A percentile compares a stretch with the other conserved stretches of the same genome.
Evolutionary conservation across 2,329 filamentous ascomycete genomes (phyloP).

Genomic region (Pseudogymnoascus sp.): DNA sequence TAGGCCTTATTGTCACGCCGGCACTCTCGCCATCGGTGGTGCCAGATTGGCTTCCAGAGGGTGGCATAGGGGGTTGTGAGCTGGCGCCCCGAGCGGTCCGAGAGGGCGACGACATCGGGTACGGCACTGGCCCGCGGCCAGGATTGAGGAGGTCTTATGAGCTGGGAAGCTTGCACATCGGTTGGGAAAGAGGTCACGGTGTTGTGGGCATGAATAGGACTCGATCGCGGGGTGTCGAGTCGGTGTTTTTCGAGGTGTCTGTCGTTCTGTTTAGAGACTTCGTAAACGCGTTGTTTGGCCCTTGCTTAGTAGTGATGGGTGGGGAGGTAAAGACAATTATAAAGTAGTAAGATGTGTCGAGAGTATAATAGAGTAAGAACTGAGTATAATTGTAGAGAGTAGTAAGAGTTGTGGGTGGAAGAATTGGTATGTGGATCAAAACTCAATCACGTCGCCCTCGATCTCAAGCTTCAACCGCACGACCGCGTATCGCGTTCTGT

Average conservation of each 20-base stretch:
- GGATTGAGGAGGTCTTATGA: neutral
- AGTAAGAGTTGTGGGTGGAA: neutral
- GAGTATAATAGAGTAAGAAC: neutral
- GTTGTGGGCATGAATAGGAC: neutral
- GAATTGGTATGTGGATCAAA: slow-evolving; percentile 3
- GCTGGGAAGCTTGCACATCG: slow-evolving; percentile 1
- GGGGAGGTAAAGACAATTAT: neutral
- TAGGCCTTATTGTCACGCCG: slow-evolving; percentile 50
- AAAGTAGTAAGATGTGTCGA: neutral
- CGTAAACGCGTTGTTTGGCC: neutral
- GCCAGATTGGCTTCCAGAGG: neutral
- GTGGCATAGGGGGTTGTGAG: neutral
- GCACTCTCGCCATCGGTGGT: slow-evolving; percentile 29
- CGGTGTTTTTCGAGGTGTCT: neutral
- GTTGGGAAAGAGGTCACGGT: neutral
- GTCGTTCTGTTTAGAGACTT: neutral
- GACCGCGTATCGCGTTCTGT: slow-evolving; percentile 7
- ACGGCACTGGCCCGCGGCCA: neutral
- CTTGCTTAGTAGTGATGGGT: neutral
- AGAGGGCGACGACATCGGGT: neutral
- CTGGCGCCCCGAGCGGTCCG: neutral
- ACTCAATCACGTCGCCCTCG: slow-evolving; percentile 3
- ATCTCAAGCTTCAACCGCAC: slow-evolving; percentile 6
- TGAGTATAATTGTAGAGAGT: neutral
- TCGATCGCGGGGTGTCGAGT: neutral